Evolutionary conservation across 1,284 basidiomycete genomes (phyloP).

Genomic region (Moniliella sp.): DNA sequence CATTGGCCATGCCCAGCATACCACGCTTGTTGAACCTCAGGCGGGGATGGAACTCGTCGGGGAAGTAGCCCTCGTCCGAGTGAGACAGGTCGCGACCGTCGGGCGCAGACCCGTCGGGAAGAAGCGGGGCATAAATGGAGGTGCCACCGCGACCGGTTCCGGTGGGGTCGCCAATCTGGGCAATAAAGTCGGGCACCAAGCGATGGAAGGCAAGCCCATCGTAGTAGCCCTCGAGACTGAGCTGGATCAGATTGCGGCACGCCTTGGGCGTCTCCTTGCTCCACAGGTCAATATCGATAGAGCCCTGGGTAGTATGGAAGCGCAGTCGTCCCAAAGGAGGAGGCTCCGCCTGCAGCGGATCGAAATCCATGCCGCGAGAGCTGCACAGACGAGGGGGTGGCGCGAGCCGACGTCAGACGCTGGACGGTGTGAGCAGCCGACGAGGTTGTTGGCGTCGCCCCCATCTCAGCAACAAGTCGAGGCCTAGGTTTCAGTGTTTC

Average conservation of each 20-base stretch:
- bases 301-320: conserved; percentile 55
- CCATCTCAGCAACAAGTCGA: too few species aligned
- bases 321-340: conserved; percentile 64
- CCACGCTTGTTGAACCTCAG: conserved; percentile 61
- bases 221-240: conserved; percentile 87
- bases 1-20: conserved; percentile 79
- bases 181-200: conserved; percentile 63
- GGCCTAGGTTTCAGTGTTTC: too few species aligned
- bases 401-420: too few species aligned
- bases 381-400: too few species aligned
- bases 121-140: conserved; percentile 5
- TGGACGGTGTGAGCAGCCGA: too few species aligned
- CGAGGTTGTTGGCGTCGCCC: too few species aligned
- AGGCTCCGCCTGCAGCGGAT: conserved; percentile 11
- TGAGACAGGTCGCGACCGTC: too few species aligned
- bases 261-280: conserved; percentile 81
- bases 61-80: conserved; percentile 67
- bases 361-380: too few species aligned
- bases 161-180: conserved; percentile 84
- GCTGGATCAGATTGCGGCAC: conserved; percentile 71
- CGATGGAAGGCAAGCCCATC: conserved; percentile 83
- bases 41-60: conserved; percentile 79
- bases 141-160: conserved; percentile 60
- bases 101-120: too few species aligned
- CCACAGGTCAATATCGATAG: conserved; percentile 60